Evolutionary conservation across 2,329 filamentous ascomycete genomes (phyloP).

Genomic region (Nemania sp.): DNA sequence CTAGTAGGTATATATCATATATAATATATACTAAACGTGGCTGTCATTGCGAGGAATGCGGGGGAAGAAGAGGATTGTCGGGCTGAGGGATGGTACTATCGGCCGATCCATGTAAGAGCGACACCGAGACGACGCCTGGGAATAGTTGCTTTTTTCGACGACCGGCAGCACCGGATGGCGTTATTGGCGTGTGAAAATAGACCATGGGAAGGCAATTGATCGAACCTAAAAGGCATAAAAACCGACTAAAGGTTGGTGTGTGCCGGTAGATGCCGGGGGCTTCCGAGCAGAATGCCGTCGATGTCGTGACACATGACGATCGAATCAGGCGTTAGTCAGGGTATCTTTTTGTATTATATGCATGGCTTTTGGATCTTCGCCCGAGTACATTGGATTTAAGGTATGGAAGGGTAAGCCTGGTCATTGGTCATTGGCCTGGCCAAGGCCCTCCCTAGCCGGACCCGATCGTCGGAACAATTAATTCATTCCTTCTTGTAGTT

Average conservation of each 20-base stretch:
- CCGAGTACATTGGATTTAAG: too few species aligned
- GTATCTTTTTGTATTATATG: slow-evolving; percentile 1
- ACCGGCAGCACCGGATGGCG: slow-evolving; percentile 30
- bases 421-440: not conserved
- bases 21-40: not conserved
- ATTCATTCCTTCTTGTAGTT: not conserved
- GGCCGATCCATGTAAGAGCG: slow-evolving; percentile 25
- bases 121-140: slow-evolving; percentile 12
- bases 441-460: not conserved
- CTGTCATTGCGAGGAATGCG: not conserved
- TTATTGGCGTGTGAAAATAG: slow-evolving; percentile 5
- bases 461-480: slow-evolving; percentile 23
- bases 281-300: slow-evolving; percentile 25
- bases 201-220: not conserved
- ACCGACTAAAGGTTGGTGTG: slow-evolving; percentile 9
- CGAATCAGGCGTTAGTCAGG: slow-evolving; percentile 33
- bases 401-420: not conserved
- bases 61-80: not conserved
- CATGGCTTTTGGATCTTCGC: not conserved
- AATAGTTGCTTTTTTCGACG: not conserved
- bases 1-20: not conserved
- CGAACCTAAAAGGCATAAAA: slow-evolving; percentile 14
- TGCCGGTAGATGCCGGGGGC: slow-evolving; percentile 32
- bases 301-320: slow-evolving; percentile 35
- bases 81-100: slow-evolving; percentile 7